A percentile compares a stretch with the other conserved stretches of the same genome.
Evolutionary conservation across 2,329 filamentous ascomycete genomes (phyloP).

Genomic region (Claviceps pazoutovae): DNA sequence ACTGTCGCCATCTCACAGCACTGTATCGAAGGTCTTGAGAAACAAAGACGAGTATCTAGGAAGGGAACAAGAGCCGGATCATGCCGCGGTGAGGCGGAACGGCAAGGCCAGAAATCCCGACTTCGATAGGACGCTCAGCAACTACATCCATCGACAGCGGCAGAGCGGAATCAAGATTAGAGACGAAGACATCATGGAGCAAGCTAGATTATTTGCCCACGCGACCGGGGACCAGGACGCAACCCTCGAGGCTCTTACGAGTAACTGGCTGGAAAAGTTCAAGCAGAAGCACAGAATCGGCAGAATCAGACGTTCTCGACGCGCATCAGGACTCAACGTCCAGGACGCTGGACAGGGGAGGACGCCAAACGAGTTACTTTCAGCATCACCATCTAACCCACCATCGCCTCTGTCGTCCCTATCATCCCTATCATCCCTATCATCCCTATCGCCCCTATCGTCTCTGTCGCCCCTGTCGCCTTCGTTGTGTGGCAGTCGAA

Average conservation of each 20-base stretch:
- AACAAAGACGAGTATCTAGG: constrained; percentile 91
- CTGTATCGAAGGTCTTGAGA: constrained; percentile 92
- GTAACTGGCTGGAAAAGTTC: constrained; percentile 85
- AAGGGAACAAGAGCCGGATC: constrained; percentile 56
- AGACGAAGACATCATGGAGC: constrained; percentile 72
- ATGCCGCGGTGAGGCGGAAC: constrained; percentile 48
- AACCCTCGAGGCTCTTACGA: constrained; percentile 55
- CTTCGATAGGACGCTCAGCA: constrained; percentile 78
- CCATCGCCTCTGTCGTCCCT: constrained; percentile 46
- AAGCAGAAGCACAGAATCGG: constrained; percentile 67
- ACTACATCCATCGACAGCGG: constrained; percentile 74
- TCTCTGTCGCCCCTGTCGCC: constrained; percentile 34
- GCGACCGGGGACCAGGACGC: constrained; percentile 55
- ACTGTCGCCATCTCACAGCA: constrained; percentile 41
- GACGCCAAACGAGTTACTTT: constrained; percentile 49
- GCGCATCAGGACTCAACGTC: constrained; percentile 56
- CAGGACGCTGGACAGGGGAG: constrained; percentile 14
- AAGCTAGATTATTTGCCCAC: constrained; percentile 67
- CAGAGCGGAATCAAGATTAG: constrained; percentile 59
- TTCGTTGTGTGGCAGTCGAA: constrained; percentile 48
- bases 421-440: too few species aligned
- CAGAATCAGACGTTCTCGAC: constrained; percentile 34
- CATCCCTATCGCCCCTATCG: constrained; percentile 25
- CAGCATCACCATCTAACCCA: constrained; percentile 54
- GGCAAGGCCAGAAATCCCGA: constrained; percentile 76